A percentile compares a stretch with the other conserved stretches of the same genome.
These are phyloP conservation scores for Ogataea hybrid DNA, from an alignment of 1,139 yeast genomes.

Conservation along the genomic window DNA sequence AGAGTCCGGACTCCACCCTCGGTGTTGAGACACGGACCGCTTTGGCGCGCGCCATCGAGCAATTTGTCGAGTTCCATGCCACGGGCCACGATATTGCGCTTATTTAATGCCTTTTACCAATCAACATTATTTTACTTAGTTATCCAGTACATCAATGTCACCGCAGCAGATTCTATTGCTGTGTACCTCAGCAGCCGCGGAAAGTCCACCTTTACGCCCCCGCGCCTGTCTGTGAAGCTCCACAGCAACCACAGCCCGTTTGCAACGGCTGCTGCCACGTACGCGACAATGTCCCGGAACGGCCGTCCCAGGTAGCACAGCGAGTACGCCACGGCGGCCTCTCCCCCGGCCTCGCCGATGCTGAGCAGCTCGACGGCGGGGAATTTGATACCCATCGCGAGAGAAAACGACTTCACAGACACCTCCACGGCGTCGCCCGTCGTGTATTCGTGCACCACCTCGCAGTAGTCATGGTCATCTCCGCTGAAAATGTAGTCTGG, in stretches of 20 bases:
- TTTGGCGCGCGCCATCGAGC: slow-evolving; percentile 9
- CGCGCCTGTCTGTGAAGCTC: background rate
- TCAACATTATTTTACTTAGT: background rate
- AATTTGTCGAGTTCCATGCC: slow-evolving; percentile 15
- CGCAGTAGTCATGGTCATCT: slow-evolving; percentile 59
- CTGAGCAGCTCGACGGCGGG: slow-evolving; percentile 53
- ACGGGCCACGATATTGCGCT: background rate
- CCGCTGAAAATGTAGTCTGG: slow-evolving; percentile 49
- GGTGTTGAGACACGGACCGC: slow-evolving; percentile 13
- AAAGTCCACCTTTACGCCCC: background rate
- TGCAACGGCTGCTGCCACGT: slow-evolving; percentile 39
- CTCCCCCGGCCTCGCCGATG: background rate
- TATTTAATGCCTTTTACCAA: background rate
- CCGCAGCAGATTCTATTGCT: background rate
- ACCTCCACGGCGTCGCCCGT: slow-evolving; percentile 36
- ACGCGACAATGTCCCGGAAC: slow-evolving; percentile 41
- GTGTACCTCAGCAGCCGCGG: background rate
- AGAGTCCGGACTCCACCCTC: slow-evolving; percentile 12
- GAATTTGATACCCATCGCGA: slow-evolving; percentile 57
- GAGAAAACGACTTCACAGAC: slow-evolving; percentile 54
- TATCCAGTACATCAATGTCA: slow-evolving; percentile 2
- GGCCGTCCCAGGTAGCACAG: slow-evolving; percentile 52
- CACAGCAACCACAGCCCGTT: slow-evolving; percentile 22
- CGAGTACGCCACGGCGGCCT: slow-evolving; percentile 27
- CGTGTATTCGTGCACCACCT: slow-evolving; percentile 36